Conservation (phyloP, 2,329 filamentous ascomycete species). For the Diplodia sapinea region DNA sequence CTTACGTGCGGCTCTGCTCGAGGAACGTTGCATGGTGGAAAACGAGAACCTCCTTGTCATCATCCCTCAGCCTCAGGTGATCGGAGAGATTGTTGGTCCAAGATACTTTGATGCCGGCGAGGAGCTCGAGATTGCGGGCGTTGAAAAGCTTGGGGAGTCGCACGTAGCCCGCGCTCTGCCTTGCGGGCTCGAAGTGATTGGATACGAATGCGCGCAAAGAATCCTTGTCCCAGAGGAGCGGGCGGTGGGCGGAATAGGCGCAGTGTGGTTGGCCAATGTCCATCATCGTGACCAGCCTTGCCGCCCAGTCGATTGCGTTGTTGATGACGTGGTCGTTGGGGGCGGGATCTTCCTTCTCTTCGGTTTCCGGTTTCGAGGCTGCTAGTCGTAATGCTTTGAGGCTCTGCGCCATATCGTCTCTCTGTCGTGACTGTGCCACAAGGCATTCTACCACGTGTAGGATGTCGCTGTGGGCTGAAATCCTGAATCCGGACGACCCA, state of each 20-base stretch:
- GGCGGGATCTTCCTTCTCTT: no score
- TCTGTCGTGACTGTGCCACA: neutral
- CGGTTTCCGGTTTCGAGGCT: neutral
- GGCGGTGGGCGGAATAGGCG: neutral
- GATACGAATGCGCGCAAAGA: neutral
- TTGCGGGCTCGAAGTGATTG: neutral
- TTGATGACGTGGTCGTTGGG: neutral
- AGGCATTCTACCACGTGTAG: neutral
- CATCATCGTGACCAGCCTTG: constrained; percentile 5
- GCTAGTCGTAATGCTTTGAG: neutral
- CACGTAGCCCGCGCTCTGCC: neutral
- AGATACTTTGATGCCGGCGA: constrained; percentile 47
- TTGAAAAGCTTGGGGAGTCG: constrained; percentile 32
- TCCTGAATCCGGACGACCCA: neutral
- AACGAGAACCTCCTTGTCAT: constrained; percentile 48
- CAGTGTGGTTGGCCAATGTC: constrained; percentile 8
- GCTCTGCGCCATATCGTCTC: neutral
- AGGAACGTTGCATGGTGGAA: constrained; percentile 53
- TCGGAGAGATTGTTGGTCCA: constrained; percentile 52
- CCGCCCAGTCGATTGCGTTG: constrained; percentile 13
- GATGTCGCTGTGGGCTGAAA: neutral
- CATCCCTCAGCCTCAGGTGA: constrained; percentile 49
- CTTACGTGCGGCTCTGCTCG: constrained; percentile 37
- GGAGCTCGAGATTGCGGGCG: constrained; percentile 37
- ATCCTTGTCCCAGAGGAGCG: neutral